phyloP scores from a whole-genome alignment of 805 yeast genomes.

The Cyberlindnera euphorbiae region DNA sequence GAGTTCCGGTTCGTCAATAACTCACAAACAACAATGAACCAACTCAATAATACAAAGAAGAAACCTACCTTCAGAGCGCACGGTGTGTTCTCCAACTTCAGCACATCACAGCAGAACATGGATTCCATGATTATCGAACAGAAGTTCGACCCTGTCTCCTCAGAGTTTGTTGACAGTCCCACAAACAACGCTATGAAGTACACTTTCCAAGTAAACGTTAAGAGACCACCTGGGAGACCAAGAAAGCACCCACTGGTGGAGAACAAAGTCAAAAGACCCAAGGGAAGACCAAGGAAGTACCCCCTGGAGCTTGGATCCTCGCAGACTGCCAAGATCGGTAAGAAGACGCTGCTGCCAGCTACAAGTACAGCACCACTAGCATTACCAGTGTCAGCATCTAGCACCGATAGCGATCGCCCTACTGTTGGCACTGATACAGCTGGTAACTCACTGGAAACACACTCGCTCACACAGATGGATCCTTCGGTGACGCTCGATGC shows the following conservation, averaged over 20 bases:
- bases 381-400: no score
- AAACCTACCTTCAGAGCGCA: constrained; percentile 24
- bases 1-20: constrained; percentile 23
- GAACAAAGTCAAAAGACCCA: constrained; percentile 32
- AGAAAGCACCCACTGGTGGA: constrained; percentile 45
- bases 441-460: no score
- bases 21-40: constrained; percentile 18
- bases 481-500: no score
- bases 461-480: no score
- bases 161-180: constrained; percentile 2
- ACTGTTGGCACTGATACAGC: no score
- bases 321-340: constrained; percentile 5
- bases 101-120: constrained; percentile 6
- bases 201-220: constrained; percentile 23
- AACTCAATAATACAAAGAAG: constrained; percentile 15
- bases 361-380: not conserved
- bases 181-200: constrained; percentile 13
- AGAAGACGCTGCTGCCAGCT: constrained; percentile 1
- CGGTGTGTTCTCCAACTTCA: constrained; percentile 6
- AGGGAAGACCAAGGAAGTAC: constrained; percentile 27
- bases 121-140: constrained; percentile 22
- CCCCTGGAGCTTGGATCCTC: constrained; percentile 18
- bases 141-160: constrained; percentile 10
- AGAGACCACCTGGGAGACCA: constrained; percentile 46
- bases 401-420: no score